Conservation (phyloP, 345 rosid genomes). For the Citrus unshiu region DNA sequence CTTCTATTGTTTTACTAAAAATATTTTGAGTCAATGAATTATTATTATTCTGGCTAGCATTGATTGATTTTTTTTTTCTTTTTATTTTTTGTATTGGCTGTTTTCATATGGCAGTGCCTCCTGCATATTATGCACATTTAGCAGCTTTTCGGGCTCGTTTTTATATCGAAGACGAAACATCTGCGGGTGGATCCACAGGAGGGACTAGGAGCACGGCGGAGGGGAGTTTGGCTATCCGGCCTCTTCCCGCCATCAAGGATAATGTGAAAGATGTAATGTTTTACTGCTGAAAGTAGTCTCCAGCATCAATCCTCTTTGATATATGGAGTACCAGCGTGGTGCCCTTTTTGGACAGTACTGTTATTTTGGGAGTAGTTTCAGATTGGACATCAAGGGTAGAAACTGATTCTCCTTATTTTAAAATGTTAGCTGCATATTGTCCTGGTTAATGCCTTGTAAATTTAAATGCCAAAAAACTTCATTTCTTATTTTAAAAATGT, state of each 20-base stretch:
- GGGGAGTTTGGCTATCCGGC: neutral
- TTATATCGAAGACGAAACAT: constrained; percentile 24
- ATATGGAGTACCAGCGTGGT: too few species aligned
- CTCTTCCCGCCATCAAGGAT: constrained; percentile 37
- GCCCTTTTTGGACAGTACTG: too few species aligned
- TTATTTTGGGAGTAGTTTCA: too few species aligned
- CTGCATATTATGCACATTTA: constrained; percentile 48
- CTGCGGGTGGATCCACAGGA: constrained; percentile 17
- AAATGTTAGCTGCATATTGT: too few species aligned
- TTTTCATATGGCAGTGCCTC: constrained; percentile 45
- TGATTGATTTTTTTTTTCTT: neutral
- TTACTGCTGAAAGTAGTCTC: constrained; percentile 20
- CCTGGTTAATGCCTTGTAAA: too few species aligned
- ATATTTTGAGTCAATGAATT: neutral
- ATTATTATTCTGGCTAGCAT: neutral
- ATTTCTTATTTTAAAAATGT: too few species aligned
- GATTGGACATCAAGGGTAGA: too few species aligned
- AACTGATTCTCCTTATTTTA: too few species aligned
- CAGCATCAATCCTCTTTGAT: neutral
- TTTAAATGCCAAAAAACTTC: too few species aligned
- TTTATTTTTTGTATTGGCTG: neutral
- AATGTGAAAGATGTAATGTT: constrained; percentile 42
- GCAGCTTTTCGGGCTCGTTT: constrained; percentile 47
- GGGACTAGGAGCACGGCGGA: neutral
- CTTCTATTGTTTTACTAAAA: neutral